These are phyloP conservation scores for Kodamaea neixiangensis DNA, from an alignment of 805 yeast species.

Conservation along the genomic window DNA sequence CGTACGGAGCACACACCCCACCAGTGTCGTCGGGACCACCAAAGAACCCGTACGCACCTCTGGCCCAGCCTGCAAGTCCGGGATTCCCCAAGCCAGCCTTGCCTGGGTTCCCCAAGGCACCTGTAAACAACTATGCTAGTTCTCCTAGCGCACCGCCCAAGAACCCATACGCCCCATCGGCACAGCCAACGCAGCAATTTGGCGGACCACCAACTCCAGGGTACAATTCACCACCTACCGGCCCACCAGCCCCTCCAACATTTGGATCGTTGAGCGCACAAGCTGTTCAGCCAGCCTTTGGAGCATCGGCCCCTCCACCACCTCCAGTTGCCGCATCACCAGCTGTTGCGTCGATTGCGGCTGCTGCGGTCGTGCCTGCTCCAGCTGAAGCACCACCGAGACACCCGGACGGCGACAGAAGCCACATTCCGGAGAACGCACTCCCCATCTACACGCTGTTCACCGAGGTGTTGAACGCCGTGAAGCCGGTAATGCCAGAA, in stretches of 20 bases:
- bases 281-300: slow-evolving; percentile 12
- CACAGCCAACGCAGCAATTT: not conserved
- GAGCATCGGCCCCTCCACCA: slow-evolving; percentile 15
- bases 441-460: slow-evolving; percentile 61
- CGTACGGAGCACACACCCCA: slow-evolving; percentile 17
- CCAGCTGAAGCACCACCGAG: slow-evolving; percentile 18
- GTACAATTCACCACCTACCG: slow-evolving; percentile 4
- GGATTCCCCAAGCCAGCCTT: slow-evolving; percentile 5
- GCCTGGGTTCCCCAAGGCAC: not conserved
- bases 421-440: slow-evolving; percentile 62
- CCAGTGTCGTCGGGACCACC: slow-evolving; percentile 15
- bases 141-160: slow-evolving; percentile 25
- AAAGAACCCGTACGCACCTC: slow-evolving; percentile 25
- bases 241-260: slow-evolving; percentile 24
- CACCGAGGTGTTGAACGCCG: slow-evolving; percentile 53
- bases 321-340: slow-evolving; percentile 10
- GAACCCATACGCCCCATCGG: slow-evolving; percentile 43
- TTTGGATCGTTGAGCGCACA: slow-evolving; percentile 25
- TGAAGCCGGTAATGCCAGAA: slow-evolving; percentile 75
- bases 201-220: slow-evolving; percentile 1
- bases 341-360: slow-evolving; percentile 8
- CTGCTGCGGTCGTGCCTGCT: slow-evolving; percentile 20
- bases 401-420: slow-evolving; percentile 66
- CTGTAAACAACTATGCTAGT: not conserved
- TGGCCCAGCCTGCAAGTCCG: slow-evolving; percentile 15